Conservation (phyloP, 2,329 filamentous ascomycete genomes). For the Penicillium sp. region DNA sequence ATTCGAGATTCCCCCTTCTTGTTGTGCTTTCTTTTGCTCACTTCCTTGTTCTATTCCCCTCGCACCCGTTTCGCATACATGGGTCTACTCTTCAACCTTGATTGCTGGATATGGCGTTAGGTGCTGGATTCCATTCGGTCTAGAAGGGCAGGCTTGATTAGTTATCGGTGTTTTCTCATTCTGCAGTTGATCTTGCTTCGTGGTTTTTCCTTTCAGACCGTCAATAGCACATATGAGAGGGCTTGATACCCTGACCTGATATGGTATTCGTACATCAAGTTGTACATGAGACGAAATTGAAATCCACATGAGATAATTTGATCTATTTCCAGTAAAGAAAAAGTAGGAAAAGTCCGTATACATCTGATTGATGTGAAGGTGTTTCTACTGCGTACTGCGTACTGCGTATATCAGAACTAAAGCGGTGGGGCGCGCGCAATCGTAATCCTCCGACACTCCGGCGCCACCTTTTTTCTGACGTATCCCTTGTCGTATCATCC, state of each 20-base stretch:
- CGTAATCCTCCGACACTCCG: slow-evolving; percentile 19
- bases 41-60: background rate
- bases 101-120: slow-evolving; percentile 12
- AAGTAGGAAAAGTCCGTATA: too few species aligned
- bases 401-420: slow-evolving; percentile 7
- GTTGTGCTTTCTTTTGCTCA: slow-evolving; percentile 2
- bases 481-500: slow-evolving; percentile 16
- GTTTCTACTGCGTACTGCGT: too few species aligned
- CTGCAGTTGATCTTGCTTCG: slow-evolving; percentile 2
- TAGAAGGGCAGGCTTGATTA: slow-evolving; percentile 24
- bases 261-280: slow-evolving; percentile 16
- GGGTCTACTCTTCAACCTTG: slow-evolving; percentile 3
- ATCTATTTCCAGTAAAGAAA: too few species aligned
- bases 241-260: slow-evolving; percentile 27
- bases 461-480: slow-evolving; percentile 29
- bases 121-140: slow-evolving; percentile 8
- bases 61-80: background rate
- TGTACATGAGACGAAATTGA: background rate
- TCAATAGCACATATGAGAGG: slow-evolving; percentile 15
- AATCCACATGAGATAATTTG: too few species aligned
- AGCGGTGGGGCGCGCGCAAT: slow-evolving; percentile 12
- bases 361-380: background rate
- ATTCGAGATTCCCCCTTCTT: slow-evolving; percentile 18
- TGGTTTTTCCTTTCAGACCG: background rate
- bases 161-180: slow-evolving; percentile 12